phyloP scores from a whole-genome alignment of 306 rosid species.

The Inga laurina region DNA sequence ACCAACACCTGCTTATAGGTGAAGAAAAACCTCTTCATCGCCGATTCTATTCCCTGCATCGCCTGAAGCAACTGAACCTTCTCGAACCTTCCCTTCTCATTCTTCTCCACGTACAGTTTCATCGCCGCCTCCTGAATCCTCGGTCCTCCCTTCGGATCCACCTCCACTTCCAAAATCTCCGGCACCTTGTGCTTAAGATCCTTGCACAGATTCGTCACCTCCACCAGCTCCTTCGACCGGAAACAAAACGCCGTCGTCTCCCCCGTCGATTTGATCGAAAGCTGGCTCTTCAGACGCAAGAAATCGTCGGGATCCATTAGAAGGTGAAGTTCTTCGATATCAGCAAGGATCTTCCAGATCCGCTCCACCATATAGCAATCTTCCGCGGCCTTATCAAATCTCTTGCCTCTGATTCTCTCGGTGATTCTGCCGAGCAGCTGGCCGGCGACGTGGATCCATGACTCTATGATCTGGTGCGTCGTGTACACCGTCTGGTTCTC shows the following conservation, averaged over 20 bases:
- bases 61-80: conserved; percentile 69
- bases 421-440: conserved; percentile 49
- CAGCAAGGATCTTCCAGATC: conserved; percentile 78
- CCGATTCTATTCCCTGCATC: conserved; percentile 73
- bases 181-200: conserved; percentile 79
- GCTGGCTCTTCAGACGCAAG: conserved; percentile 60
- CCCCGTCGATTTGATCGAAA: conserved; percentile 32
- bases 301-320: conserved; percentile 91
- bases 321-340: conserved; percentile 70
- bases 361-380: conserved; percentile 67
- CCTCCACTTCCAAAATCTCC: conserved; percentile 72
- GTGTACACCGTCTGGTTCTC: conserved; percentile 79
- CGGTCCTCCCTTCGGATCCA: conserved; percentile 92
- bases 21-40: conserved; percentile 75
- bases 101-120: conserved; percentile 70
- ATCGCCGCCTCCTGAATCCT: conserved; percentile 91
- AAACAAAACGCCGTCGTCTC: conserved; percentile 78
- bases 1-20: conserved; percentile 77
- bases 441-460: conserved; percentile 55
- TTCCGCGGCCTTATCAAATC: conserved; percentile 56
- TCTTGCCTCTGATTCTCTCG: conserved; percentile 39
- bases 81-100: conserved; percentile 24
- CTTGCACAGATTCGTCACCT: conserved; percentile 57
- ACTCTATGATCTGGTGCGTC: conserved; percentile 78
- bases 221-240: conserved; percentile 69